Base-by-base conservation (phyloP, 805 yeast genomes). In the Saccharomycopsis fermentans region DNA sequence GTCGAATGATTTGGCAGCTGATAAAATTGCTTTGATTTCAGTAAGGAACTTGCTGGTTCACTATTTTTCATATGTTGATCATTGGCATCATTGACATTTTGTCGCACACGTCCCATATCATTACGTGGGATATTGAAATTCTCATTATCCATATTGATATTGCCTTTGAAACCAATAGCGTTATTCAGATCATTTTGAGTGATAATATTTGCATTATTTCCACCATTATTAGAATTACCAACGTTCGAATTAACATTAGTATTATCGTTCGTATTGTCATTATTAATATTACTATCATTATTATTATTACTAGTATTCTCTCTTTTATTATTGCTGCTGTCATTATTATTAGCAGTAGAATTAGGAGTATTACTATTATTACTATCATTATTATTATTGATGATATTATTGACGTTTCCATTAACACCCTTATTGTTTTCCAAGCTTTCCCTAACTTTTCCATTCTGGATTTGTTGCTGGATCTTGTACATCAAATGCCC, bases 201-300 rank as follows among this genome's bases (percentile, higher is more conserved):
- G 11, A 36, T 14, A 35, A 2, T 37, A 61, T 36, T 62, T 64
- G 29, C 63, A 64, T 27, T 32, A 2, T 9, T 62, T 63, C 50
- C 64, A 66, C n/a, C 65, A 65, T 36, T 63, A 66, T 51, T 66
- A 67, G 39, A 62, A 66, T 12, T 55, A 50, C 39, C 57, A 55
- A 26, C 52, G 60, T 16, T 36, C 60, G 34, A 40, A 61, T 39
- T 58, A 63, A n/a, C 55, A 57, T 17, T 59, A 57, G 24, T 52
- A 39, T n/a, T 52, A 34, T 54, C 43, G 65, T 35, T n/a, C n/a
- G n/a, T 61, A 63, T 50, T 61, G 68, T 54, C 59, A 35, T 60
- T 55, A 12, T 26, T 54, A 43, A 61, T 64, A 67, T 24, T 54
- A 62, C 51, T 59, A 64, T 37, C 59, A 66, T 37, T 62, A 63